These are phyloP conservation scores for Phytophthora colocasiae DNA, from an alignment of 352 stramenopile genomes.

Conservation along the genomic window DNA sequence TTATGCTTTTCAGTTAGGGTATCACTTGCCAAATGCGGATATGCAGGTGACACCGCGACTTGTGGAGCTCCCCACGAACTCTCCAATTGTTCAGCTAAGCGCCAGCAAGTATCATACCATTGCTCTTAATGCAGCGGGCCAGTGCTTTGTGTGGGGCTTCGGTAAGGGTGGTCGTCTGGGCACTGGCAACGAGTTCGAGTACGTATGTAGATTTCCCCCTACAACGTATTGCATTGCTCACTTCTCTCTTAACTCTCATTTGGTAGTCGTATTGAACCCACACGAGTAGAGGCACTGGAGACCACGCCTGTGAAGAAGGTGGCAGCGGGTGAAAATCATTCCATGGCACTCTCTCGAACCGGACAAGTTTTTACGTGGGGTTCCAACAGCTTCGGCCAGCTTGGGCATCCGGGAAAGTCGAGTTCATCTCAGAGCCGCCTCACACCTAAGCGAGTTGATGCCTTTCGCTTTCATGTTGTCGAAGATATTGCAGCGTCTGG, in stretches of 20 bases:
- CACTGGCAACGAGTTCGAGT: conserved; percentile 83
- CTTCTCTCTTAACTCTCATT: background rate
- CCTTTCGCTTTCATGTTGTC: conserved; percentile 63
- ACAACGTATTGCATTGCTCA: conserved; percentile 1
- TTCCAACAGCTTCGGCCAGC: conserved; percentile 84
- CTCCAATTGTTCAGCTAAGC: conserved; percentile 70
- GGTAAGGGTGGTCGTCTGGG: conserved; percentile 81
- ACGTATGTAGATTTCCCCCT: conserved; percentile 19
- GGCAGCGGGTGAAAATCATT: conserved; percentile 83
- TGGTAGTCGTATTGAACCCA: conserved; percentile 73
- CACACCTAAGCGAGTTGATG: conserved; percentile 76
- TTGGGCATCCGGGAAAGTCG: conserved; percentile 69
- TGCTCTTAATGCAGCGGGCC: conserved; percentile 60
- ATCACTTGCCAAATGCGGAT: conserved; percentile 83
- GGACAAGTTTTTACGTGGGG: conserved; percentile 86
- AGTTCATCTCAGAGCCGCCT: conserved; percentile 63
- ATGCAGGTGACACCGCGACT: conserved; percentile 71
- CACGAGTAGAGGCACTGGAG: conserved; percentile 47
- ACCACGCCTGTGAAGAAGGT: conserved; percentile 72
- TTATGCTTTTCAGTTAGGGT: conserved; percentile 60
- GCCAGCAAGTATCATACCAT: conserved; percentile 87
- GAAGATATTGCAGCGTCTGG: conserved; percentile 74
- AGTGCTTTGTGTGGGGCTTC: conserved; percentile 87
- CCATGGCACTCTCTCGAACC: conserved; percentile 65
- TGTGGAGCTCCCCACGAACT: conserved; percentile 61